Conservation (phyloP, 1,284 basidiomycete species). For the Omphalotus olearius region DNA sequence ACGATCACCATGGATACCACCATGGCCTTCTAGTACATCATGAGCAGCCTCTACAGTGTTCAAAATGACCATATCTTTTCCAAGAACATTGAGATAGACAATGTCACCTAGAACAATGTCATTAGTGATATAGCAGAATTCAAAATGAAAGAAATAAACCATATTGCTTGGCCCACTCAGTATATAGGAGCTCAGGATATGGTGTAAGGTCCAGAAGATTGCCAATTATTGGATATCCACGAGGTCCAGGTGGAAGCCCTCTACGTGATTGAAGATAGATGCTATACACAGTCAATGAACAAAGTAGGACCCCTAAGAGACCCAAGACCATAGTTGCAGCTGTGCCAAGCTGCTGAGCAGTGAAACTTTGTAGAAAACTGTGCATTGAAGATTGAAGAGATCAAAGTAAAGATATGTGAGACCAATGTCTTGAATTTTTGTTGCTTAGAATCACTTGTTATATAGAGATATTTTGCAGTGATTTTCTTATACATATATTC, state of each 20-base stretch:
- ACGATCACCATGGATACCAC: neutral
- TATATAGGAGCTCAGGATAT: neutral
- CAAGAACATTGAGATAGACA: neutral
- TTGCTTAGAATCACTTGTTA: too few species aligned
- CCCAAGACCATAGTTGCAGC: neutral
- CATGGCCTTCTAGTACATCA: neutral
- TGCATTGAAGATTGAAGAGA: too few species aligned
- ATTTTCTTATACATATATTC: too few species aligned
- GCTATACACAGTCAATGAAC: neutral
- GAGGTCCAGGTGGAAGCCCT: slow-evolving; percentile 2
- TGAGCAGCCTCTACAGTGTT: neutral
- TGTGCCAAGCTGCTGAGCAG: too few species aligned
- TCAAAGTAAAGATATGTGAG: too few species aligned
- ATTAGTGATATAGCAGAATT: neutral
- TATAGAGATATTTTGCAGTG: too few species aligned
- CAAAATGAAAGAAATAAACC: neutral
- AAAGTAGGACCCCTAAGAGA: neutral
- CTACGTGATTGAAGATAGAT: neutral
- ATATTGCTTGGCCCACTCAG: neutral
- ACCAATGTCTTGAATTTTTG: too few species aligned
- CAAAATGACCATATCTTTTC: neutral
- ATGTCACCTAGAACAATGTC: neutral
- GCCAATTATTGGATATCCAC: slow-evolving; percentile 2
- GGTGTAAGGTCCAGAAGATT: neutral
- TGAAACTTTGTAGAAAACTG: too few species aligned